Conservation (phyloP, 2,329 filamentous ascomycete species). For the Aureobasidium sp. region DNA sequence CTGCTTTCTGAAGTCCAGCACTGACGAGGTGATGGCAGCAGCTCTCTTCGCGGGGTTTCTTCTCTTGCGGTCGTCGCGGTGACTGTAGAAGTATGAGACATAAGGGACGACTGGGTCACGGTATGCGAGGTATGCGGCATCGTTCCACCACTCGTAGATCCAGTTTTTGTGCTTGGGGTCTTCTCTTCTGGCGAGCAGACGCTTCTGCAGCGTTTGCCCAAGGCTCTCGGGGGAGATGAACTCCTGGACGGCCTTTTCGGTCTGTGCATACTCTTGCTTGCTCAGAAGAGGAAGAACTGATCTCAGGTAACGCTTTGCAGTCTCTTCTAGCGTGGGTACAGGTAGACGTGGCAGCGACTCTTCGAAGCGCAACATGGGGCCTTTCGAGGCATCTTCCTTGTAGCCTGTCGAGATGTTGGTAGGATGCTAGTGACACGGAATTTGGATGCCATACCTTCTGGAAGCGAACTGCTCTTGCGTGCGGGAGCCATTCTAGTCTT, state of each 20-base stretch:
- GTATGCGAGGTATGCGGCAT: slow-evolving; percentile 84
- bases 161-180: slow-evolving; percentile 84
- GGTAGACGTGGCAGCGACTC: slow-evolving; percentile 75
- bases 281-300: slow-evolving; percentile 69
- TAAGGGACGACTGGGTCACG: slow-evolving; percentile 95
- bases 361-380: slow-evolving; percentile 75
- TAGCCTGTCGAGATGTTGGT: slow-evolving; percentile 50
- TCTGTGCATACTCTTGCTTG: slow-evolving; percentile 59
- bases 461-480: slow-evolving; percentile 41
- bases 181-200: slow-evolving; percentile 70
- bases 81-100: slow-evolving; percentile 99
- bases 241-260: slow-evolving; percentile 76
- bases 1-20: slow-evolving; percentile 88
- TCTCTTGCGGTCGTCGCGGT: slow-evolving; percentile 83
- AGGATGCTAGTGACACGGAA: not conserved
- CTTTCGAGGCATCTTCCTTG: slow-evolving; percentile 71
- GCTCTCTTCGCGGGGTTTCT: slow-evolving; percentile 87
- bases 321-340: slow-evolving; percentile 77
- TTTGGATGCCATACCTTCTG: slow-evolving; percentile 34
- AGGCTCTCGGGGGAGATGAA: slow-evolving; percentile 83
- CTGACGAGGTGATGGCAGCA: slow-evolving; percentile 78
- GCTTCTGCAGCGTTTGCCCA: slow-evolving; percentile 79
- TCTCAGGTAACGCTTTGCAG: slow-evolving; percentile 71
- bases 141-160: slow-evolving; percentile 98
- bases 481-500: slow-evolving; percentile 26